phyloP scores from a whole-genome alignment of 2,329 filamentous ascomycete genomes.

The Mycogone perniciosa region DNA sequence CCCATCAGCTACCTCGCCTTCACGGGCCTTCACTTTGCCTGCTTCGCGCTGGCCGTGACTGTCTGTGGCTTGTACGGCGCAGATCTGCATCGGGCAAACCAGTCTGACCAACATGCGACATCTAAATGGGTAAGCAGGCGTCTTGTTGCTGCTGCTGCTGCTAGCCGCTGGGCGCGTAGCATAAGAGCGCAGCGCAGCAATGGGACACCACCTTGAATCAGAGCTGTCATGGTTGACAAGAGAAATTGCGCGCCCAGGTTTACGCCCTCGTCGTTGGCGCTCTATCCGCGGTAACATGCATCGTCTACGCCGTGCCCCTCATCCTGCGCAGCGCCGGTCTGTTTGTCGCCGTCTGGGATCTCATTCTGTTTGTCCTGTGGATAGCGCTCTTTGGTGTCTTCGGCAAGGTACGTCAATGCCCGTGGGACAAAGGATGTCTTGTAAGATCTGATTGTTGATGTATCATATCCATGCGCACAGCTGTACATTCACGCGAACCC shows the following conservation, averaged over 20 bases:
- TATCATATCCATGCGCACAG: slow-evolving; percentile 22
- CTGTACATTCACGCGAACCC: slow-evolving; percentile 68
- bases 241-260: slow-evolving; percentile 34
- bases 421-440: neutral
- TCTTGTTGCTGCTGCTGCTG: neutral
- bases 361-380: slow-evolving; percentile 70
- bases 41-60: slow-evolving; percentile 69
- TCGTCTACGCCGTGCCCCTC: slow-evolving; percentile 61
- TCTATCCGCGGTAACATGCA: slow-evolving; percentile 56
- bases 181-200: too few relatives aligned
- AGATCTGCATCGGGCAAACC: slow-evolving; percentile 53
- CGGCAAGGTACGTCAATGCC: slow-evolving; percentile 46
- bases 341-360: slow-evolving; percentile 60
- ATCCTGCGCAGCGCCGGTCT: slow-evolving; percentile 43
- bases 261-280: slow-evolving; percentile 67
- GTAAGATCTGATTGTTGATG: too few relatives aligned
- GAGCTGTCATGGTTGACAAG: too few relatives aligned
- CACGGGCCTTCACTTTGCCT: slow-evolving; percentile 61
- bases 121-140: slow-evolving; percentile 59
- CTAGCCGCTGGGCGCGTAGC: neutral
- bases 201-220: neutral
- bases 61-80: slow-evolving; percentile 73
- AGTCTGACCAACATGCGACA: slow-evolving; percentile 46
- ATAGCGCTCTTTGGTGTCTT: slow-evolving; percentile 79
- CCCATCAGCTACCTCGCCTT: slow-evolving; percentile 48